Evolutionary conservation across 768 basidiomycete species (phyloP).

Genomic region (Lentinula raphanica): DNA sequence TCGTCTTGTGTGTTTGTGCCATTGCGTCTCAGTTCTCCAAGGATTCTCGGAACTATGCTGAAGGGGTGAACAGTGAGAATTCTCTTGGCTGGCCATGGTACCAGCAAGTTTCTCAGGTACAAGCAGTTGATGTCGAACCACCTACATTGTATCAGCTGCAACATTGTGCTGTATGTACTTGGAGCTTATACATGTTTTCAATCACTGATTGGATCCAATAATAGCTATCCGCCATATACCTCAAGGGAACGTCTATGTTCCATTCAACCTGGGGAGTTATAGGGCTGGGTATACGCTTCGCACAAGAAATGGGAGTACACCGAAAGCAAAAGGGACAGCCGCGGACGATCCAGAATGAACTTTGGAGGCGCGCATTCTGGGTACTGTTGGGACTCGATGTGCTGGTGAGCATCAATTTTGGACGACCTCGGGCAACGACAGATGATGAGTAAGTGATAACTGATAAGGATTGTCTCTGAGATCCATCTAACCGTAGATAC

Average conservation of each 20-base stretch:
- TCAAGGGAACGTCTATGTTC: conserved; percentile 42
- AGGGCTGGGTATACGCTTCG: conserved; percentile 34
- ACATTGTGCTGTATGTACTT: conserved; percentile 32
- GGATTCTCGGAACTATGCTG: conserved; percentile 37
- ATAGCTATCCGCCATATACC: conserved; percentile 44
- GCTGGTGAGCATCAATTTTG: conserved; percentile 25
- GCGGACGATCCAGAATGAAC: conserved; percentile 37
- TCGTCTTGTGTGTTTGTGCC: conserved; percentile 50
- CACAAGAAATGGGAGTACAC: conserved; percentile 39
- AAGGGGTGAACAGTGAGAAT: background rate
- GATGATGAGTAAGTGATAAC: conserved; percentile 28
- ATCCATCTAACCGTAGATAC: background rate
- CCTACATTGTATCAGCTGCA: conserved; percentile 56
- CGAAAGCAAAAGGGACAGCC: conserved; percentile 15
- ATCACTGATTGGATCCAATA: background rate
- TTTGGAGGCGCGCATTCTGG: conserved; percentile 11
- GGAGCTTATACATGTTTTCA: background rate
- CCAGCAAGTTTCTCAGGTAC: conserved; percentile 40
- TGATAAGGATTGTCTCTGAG: background rate
- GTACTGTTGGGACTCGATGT: conserved; percentile 1
- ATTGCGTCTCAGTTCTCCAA: conserved; percentile 36
- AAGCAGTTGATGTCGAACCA: conserved; percentile 41
- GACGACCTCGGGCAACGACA: conserved; percentile 43
- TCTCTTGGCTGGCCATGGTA: conserved; percentile 30
- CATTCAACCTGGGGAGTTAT: conserved; percentile 35